phyloP scores from a whole-genome alignment of 805 yeast genomes.

The Lipomyces mesembrius region DNA sequence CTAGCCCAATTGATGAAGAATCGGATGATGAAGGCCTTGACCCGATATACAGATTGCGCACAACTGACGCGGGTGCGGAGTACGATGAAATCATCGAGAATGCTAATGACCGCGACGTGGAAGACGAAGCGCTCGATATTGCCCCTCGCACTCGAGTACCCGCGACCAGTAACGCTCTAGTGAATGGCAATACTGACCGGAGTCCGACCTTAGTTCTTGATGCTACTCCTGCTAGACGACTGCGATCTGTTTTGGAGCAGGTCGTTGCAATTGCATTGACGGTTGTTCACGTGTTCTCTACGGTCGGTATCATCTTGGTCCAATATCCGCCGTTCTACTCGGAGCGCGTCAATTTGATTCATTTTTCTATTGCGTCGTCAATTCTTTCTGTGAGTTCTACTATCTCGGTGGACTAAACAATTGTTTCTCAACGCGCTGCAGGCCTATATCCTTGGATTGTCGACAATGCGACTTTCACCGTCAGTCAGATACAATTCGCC shows the following conservation, averaged over 20 bases:
- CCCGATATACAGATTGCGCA: conserved; percentile 32
- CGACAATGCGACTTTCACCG: conserved; percentile 35
- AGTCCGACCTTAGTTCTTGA: conserved; percentile 15
- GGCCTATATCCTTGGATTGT: conserved; percentile 38
- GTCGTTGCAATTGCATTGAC: conserved; percentile 18
- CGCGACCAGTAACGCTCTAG: not conserved
- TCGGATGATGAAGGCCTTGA: conserved; percentile 20
- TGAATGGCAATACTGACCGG: conserved; percentile 1
- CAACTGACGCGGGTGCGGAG: conserved; percentile 33
- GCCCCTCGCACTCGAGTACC: conserved; percentile 24
- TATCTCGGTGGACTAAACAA: not conserved
- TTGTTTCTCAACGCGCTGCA: conserved; percentile 24
- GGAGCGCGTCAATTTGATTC: conserved; percentile 12
- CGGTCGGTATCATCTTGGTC: conserved; percentile 21
- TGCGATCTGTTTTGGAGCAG: conserved; percentile 23
- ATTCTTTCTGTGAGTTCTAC: conserved; percentile 24
- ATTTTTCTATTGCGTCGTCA: conserved; percentile 1
- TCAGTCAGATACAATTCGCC: conserved; percentile 30
- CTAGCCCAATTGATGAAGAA: conserved; percentile 13
- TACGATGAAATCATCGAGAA: conserved; percentile 17
- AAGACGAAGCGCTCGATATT: conserved; percentile 25
- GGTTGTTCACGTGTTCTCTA: conserved; percentile 21
- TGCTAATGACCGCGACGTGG: conserved; percentile 16
- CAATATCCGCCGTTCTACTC: conserved; percentile 21
- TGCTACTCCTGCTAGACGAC: conserved; percentile 23